Evolutionary conservation across 331 rosid species (phyloP).

Genomic region (Cydonia oblonga): DNA sequence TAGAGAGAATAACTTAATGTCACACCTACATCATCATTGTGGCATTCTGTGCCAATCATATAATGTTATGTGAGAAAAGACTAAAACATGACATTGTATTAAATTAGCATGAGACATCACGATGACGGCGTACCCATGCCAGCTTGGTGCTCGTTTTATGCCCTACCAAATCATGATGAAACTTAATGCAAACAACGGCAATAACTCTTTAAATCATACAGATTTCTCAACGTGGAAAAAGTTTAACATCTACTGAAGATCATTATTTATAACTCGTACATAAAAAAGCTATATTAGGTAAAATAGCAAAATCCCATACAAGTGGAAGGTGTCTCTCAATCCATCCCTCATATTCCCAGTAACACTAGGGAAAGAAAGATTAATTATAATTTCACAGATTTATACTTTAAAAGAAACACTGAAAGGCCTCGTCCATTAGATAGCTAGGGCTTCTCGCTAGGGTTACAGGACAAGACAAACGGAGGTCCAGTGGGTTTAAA

Average conservation of each 20-base stretch:
- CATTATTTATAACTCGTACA: neutral
- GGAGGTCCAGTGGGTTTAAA: neutral
- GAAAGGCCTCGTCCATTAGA: neutral
- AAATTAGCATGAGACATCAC: neutral
- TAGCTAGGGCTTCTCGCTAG: neutral
- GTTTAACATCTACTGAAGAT: neutral
- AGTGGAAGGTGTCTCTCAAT: neutral
- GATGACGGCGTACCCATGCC: fast-evolving
- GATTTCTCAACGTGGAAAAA: neutral
- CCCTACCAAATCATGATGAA: neutral
- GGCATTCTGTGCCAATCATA: neutral
- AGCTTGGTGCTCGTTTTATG: neutral
- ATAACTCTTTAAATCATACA: neutral
- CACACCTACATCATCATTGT: neutral
- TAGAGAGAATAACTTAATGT: neutral
- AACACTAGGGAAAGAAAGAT: neutral
- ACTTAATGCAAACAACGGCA: neutral
- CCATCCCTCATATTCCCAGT: neutral
- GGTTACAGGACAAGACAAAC: neutral
- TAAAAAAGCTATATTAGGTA: neutral
- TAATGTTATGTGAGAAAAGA: neutral
- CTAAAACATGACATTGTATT: neutral
- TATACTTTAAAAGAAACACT: neutral
- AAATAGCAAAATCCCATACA: neutral
- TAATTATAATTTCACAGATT: too few species aligned